These are phyloP conservation scores for Trichoderma sp. DNA, from an alignment of 2,329 filamentous ascomycete species.

Conservation along the genomic window DNA sequence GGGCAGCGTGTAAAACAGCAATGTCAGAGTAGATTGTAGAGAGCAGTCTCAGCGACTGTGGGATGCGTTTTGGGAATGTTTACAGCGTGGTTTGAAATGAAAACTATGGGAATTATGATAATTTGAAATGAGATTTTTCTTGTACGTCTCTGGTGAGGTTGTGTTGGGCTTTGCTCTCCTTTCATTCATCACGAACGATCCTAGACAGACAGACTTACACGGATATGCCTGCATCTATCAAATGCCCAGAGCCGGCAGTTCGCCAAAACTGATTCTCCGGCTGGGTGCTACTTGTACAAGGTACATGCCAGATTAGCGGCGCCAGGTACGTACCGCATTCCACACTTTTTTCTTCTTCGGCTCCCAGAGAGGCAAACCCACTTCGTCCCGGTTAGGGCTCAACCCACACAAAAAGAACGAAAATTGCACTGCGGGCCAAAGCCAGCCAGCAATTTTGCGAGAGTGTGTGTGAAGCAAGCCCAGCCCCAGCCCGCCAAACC, in stretches of 20 bases:
- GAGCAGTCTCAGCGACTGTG: neutral
- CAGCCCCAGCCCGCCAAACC: conserved; percentile 16
- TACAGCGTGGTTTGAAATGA: neutral
- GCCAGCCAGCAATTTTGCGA: conserved; percentile 15
- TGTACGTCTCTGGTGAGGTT: neutral
- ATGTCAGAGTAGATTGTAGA: conserved; percentile 10
- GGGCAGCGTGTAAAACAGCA: neutral
- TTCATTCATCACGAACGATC: neutral
- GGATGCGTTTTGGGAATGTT: neutral
- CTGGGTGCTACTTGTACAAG: neutral
- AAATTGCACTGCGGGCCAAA: conserved; percentile 23
- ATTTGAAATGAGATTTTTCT: neutral
- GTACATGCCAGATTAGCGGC: neutral
- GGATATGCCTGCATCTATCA: too few species aligned
- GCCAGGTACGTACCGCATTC: neutral
- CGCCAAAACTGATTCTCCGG: conserved; percentile 29
- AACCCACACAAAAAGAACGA: conserved; percentile 31
- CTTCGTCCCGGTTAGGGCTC: conserved; percentile 32
- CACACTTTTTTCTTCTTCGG: neutral
- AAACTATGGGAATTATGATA: neutral
- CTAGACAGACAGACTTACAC: too few species aligned
- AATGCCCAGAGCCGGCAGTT: conserved; percentile 8
- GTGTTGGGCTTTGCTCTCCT: neutral
- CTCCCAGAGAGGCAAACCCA: neutral
- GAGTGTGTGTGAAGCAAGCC: neutral